Conservation (phyloP, 1,284 basidiomycete genomes). For the Macrocybe sp. region DNA sequence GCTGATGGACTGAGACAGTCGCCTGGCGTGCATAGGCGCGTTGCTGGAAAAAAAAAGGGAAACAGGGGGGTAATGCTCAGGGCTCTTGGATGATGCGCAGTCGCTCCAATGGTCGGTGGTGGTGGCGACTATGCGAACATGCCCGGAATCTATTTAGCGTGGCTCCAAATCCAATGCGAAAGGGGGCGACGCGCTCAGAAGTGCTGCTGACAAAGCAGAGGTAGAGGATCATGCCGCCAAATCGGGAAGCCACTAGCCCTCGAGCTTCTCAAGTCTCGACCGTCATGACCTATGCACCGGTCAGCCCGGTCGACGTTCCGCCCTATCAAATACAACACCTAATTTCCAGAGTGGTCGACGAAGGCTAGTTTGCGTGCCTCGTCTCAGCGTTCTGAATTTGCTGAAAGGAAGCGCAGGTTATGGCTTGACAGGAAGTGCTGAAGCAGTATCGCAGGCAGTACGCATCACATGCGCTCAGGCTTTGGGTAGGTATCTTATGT, state of each 20-base stretch:
- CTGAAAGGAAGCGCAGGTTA: slow-evolving; percentile 8
- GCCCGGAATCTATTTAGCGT: no score
- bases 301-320: slow-evolving; percentile 42
- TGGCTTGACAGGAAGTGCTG: slow-evolving; percentile 5
- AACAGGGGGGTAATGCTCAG: no score
- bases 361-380: slow-evolving; percentile 14
- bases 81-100: no score
- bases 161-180: no score
- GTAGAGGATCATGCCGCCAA: neutral
- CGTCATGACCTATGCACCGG: slow-evolving; percentile 23
- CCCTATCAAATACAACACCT: slow-evolving; percentile 56
- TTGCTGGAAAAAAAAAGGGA: no score
- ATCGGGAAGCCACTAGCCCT: neutral
- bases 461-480: slow-evolving; percentile 42
- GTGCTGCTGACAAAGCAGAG: neutral
- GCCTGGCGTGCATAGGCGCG: slow-evolving; percentile 26
- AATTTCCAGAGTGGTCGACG: slow-evolving; percentile 37
- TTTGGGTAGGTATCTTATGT: slow-evolving; percentile 30
- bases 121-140: no score
- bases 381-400: neutral
- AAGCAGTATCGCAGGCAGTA: slow-evolving; percentile 12
- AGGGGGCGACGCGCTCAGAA: no score
- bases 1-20: slow-evolving; percentile 34
- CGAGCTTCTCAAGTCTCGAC: neutral
- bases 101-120: no score